phyloP scores from a whole-genome alignment of 2,329 filamentous ascomycete species.

The Phaeosphaeriaceae sp. region DNA sequence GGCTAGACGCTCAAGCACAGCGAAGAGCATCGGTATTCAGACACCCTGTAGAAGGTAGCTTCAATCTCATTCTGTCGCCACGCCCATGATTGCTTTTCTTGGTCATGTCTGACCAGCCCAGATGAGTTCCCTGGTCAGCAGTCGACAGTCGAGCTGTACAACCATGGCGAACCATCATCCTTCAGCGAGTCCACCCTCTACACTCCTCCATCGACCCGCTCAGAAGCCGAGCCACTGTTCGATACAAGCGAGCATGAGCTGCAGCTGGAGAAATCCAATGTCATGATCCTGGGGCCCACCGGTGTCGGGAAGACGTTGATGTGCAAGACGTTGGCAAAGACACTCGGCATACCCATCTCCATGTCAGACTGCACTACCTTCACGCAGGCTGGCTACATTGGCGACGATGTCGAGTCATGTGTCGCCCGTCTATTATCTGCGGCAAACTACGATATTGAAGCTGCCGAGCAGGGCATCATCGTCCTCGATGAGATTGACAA shows the following conservation, averaged over 20 bases:
- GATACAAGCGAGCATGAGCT: constrained; percentile 62
- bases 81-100: constrained; percentile 14
- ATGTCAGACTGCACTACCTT: constrained; percentile 97
- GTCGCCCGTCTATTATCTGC: constrained; percentile 90
- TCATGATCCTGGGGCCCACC: constrained; percentile 88
- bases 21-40: constrained; percentile 71
- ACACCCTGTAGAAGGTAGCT: constrained; percentile 78
- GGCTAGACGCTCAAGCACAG: constrained; percentile 73
- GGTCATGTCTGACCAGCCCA: constrained; percentile 44
- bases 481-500: constrained; percentile 98
- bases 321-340: constrained; percentile 86
- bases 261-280: constrained; percentile 94
- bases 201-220: constrained; percentile 26
- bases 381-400: constrained; percentile 96
- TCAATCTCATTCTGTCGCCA: constrained; percentile 20
- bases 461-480: constrained; percentile 90
- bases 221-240: constrained; percentile 53
- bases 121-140: constrained; percentile 70
- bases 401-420: constrained; percentile 95
- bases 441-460: constrained; percentile 84
- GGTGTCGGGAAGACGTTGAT: constrained; percentile 98
- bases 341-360: constrained; percentile 93
- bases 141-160: constrained; percentile 53
- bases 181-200: constrained; percentile 26
- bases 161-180: constrained; percentile 15